A percentile compares a stretch with the other conserved stretches of the same genome.
These are phyloP conservation scores for Globisporangium acanthophoron DNA, from an alignment of 352 stramenopile genomes.

Conservation along the genomic window DNA sequence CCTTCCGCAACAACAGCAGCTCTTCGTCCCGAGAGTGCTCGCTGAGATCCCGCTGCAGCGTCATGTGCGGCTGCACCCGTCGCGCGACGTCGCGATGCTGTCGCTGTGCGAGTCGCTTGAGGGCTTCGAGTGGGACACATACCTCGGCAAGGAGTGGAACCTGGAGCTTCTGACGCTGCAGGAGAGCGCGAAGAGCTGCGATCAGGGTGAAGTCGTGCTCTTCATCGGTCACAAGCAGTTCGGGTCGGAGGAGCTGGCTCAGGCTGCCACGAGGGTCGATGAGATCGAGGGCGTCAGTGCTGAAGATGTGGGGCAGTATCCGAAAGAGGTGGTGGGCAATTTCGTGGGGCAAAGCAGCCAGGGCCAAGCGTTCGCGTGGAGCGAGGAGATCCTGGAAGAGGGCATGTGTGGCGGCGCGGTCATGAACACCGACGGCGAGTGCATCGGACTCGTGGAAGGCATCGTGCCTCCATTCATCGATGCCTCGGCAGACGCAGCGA, in stretches of 20 bases:
- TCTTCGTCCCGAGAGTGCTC: conserved; percentile 31
- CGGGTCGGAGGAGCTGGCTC: neutral
- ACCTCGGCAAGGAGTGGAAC: conserved; percentile 15
- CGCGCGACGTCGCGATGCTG: conserved; percentile 56
- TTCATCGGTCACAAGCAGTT: conserved; percentile 53
- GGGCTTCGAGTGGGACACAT: conserved; percentile 16
- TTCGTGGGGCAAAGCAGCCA: conserved; percentile 56
- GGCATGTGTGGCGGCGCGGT: conserved; percentile 81
- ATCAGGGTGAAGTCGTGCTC: conserved; percentile 33
- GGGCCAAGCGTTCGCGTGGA: conserved; percentile 71
- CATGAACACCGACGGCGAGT: conserved; percentile 29
- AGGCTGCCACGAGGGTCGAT: neutral
- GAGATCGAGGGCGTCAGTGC: conserved; percentile 8
- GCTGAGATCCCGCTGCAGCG: conserved; percentile 45
- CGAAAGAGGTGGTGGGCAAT: conserved; percentile 43
- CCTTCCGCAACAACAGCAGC: neutral
- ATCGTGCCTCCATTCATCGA: conserved; percentile 51
- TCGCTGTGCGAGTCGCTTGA: conserved; percentile 30
- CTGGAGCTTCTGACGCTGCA: conserved; percentile 37
- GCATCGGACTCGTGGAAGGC: conserved; percentile 70
- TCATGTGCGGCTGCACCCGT: conserved; percentile 48
- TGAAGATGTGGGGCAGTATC: conserved; percentile 24
- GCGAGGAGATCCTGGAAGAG: conserved; percentile 65
- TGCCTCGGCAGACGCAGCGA: conserved; percentile 7
- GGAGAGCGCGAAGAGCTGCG: conserved; percentile 5